Evolutionary conservation across 2,329 filamentous ascomycete species (phyloP).

Genomic region (Sporothrix curviconia): DNA sequence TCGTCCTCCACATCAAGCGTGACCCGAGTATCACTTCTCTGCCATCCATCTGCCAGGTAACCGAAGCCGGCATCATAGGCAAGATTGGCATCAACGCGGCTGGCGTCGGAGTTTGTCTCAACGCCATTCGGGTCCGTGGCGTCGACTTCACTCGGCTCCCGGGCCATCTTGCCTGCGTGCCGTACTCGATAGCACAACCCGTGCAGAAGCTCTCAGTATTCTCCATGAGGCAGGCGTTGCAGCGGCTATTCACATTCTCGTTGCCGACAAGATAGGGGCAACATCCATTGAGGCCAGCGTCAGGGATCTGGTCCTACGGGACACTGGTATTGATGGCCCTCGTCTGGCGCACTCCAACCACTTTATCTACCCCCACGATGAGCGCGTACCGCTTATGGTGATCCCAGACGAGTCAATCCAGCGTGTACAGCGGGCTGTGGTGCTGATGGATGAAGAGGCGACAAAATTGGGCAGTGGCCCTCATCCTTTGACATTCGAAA

Average conservation of each 20-base stretch:
- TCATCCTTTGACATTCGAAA: not conserved
- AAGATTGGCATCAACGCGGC: slow-evolving; percentile 58
- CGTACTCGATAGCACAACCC: not conserved
- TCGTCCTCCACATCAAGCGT: slow-evolving; percentile 1
- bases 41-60: slow-evolving; percentile 48
- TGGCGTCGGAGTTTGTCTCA: slow-evolving; percentile 55
- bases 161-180: slow-evolving; percentile 43
- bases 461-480: not conserved
- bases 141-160: slow-evolving; percentile 47
- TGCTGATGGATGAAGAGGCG: not conserved
- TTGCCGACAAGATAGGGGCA: not conserved
- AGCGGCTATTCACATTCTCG: not conserved
- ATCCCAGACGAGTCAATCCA: slow-evolving; percentile 1
- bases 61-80: slow-evolving; percentile 54
- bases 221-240: not conserved
- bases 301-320: not conserved
- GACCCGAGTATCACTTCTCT: slow-evolving; percentile 15
- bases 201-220: not conserved
- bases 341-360: slow-evolving; percentile 1
- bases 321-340: not conserved
- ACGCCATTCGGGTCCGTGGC: slow-evolving; percentile 53
- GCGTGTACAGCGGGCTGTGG: not conserved
- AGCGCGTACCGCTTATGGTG: not conserved
- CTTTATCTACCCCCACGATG: not conserved
- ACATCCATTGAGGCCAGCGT: not conserved